A percentile compares a stretch with the other conserved stretches of the same genome.
phyloP scores from a whole-genome alignment of 768 basidiomycete species.

The Daedalea quercina region DNA sequence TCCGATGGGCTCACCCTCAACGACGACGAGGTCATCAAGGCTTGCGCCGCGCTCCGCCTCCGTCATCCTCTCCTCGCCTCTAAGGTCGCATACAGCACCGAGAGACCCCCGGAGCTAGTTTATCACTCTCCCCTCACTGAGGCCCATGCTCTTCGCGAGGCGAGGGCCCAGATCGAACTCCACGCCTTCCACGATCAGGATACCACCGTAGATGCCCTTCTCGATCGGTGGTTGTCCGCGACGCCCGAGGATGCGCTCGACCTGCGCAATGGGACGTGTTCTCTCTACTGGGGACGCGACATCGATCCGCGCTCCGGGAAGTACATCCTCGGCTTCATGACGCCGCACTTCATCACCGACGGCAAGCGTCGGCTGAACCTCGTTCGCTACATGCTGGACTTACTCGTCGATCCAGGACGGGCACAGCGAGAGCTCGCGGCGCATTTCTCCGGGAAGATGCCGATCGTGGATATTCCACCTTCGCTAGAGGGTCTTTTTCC shows the following conservation, averaged over 20 bases:
- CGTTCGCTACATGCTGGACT: neutral
- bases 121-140: neutral
- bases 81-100: neutral
- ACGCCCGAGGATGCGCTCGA: neutral
- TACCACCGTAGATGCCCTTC: neutral
- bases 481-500: neutral
- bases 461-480: neutral
- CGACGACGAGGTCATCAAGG: neutral
- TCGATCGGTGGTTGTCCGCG: neutral
- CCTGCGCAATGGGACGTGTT: neutral
- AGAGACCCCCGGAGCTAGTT: neutral
- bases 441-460: neutral
- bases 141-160: neutral
- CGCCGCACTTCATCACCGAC: neutral
- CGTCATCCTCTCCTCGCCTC: constrained; percentile 2
- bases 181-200: neutral
- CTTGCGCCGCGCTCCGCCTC: neutral
- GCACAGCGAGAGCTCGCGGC: neutral
- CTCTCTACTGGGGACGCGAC: neutral
- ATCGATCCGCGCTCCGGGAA: neutral
- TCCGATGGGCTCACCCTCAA: neutral
- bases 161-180: neutral
- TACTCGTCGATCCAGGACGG: neutral
- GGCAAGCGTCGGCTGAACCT: neutral
- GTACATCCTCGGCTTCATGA: constrained; percentile 1